phyloP scores from a whole-genome alignment of 306 rosid species.

The Spatholobus suberectus region DNA sequence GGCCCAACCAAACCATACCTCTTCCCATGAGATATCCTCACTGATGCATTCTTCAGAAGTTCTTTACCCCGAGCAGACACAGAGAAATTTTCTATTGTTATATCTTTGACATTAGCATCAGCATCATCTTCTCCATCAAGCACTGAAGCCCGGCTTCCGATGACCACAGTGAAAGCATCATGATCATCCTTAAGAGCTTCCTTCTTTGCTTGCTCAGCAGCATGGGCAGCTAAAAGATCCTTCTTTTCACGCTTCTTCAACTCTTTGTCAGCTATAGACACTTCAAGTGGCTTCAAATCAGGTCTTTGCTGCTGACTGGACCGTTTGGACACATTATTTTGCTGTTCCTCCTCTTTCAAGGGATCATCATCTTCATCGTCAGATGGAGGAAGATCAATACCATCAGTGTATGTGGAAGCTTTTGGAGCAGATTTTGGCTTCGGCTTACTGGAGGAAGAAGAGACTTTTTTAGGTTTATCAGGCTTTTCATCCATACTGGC shows the following conservation, averaged over 20 bases:
- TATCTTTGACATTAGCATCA: slow-evolving; percentile 68
- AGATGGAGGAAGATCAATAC: slow-evolving; percentile 71
- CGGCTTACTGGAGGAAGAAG: slow-evolving; percentile 56
- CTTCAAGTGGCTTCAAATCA: slow-evolving; percentile 49
- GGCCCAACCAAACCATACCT: slow-evolving; percentile 80
- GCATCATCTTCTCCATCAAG: slow-evolving; percentile 69
- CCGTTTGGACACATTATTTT: slow-evolving; percentile 34
- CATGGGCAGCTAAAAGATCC: slow-evolving; percentile 60
- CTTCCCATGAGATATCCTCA: slow-evolving; percentile 69
- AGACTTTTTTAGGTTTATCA: slow-evolving; percentile 47
- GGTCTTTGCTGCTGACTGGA: slow-evolving; percentile 42
- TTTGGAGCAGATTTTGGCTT: slow-evolving; percentile 60
- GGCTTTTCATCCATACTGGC: slow-evolving; percentile 50
- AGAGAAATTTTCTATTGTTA: slow-evolving; percentile 59
- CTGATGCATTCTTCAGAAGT: slow-evolving; percentile 61
- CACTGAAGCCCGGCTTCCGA: slow-evolving; percentile 65
- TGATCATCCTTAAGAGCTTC: slow-evolving; percentile 74
- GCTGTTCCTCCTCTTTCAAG: slow-evolving; percentile 40
- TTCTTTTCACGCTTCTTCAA: slow-evolving; percentile 68
- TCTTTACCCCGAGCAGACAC: slow-evolving; percentile 67
- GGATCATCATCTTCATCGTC: slow-evolving; percentile 67
- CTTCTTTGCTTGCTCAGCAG: slow-evolving; percentile 58
- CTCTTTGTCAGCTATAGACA: slow-evolving; percentile 54
- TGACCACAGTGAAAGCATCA: slow-evolving; percentile 82
- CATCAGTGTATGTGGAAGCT: slow-evolving; percentile 51